These are phyloP conservation scores for Orychophragmus violaceus DNA, from an alignment of 345 rosid genomes.

Conservation along the genomic window DNA sequence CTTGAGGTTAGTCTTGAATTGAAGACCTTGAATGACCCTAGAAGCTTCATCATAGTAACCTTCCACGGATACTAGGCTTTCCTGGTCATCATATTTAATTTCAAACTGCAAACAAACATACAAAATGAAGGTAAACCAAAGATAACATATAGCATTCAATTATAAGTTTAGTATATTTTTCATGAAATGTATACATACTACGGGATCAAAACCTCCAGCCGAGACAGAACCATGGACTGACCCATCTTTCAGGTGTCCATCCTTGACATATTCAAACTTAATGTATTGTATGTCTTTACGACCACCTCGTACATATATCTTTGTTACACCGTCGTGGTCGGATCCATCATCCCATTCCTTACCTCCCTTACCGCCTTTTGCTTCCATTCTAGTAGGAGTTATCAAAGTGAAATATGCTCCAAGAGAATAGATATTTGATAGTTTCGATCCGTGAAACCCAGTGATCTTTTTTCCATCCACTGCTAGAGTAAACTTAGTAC, in stretches of 20 bases:
- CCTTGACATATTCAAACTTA: not conserved
- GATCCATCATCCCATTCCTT: not conserved
- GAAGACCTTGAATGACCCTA: not conserved
- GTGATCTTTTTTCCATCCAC: not conserved
- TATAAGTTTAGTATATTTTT: not conserved
- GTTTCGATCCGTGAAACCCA: not conserved
- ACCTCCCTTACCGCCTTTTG: not conserved
- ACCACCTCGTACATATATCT: not conserved
- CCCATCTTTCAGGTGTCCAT: not conserved
- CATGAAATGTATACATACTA: not conserved
- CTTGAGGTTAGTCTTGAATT: not conserved
- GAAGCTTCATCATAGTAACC: not conserved
- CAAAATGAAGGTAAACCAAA: not conserved
- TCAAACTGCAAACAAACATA: not conserved
- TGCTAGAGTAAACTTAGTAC: not conserved
- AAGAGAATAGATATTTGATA: not conserved
- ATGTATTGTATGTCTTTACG: not conserved
- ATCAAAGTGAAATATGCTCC: not conserved
- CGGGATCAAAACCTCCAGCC: not conserved
- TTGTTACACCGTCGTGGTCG: not conserved
- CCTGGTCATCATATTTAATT: not conserved
- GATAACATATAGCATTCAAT: not conserved
- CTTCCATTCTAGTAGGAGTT: not conserved
- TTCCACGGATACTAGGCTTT: not conserved
- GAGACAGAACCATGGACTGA: not conserved